Evolutionary conservation across 805 yeast genomes (phyloP).

Genomic region (Cyberlindnera subsufficiens): DNA sequence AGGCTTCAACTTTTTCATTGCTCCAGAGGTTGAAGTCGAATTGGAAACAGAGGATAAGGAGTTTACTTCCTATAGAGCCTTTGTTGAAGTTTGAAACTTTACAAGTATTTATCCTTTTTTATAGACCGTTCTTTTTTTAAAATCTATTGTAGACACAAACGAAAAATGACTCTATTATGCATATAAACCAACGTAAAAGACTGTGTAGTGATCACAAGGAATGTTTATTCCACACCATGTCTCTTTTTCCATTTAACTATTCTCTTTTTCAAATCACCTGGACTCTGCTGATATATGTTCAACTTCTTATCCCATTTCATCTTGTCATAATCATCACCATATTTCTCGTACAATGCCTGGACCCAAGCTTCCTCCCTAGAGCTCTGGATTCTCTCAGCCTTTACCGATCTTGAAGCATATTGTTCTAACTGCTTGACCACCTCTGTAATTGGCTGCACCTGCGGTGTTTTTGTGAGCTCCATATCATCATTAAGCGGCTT

Average conservation of each 20-base stretch:
- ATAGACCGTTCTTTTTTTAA: background rate
- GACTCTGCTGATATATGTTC: slow-evolving; percentile 75
- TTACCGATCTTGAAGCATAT: slow-evolving; percentile 36
- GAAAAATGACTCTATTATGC: no score
- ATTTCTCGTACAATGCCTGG: slow-evolving; percentile 53
- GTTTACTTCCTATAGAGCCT: slow-evolving; percentile 87
- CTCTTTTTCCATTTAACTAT: slow-evolving; percentile 62
- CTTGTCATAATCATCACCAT: slow-evolving; percentile 82
- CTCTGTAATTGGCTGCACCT: slow-evolving; percentile 34
- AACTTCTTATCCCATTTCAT: slow-evolving; percentile 92
- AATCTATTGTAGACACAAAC: background rate
- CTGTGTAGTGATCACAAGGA: background rate
- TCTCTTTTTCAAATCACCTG: slow-evolving; percentile 77
- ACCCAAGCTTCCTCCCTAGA: slow-evolving; percentile 77
- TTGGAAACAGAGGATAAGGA: slow-evolving; percentile 44
- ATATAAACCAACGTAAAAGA: background rate
- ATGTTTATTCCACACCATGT: slow-evolving; percentile 26
- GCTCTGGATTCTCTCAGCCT: slow-evolving; percentile 51
- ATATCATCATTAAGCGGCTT: slow-evolving; percentile 29
- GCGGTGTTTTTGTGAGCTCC: slow-evolving; percentile 27
- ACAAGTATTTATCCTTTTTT: slow-evolving; percentile 1
- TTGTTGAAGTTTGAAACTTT: slow-evolving; percentile 48
- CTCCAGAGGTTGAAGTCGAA: slow-evolving; percentile 66
- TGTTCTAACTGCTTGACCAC: slow-evolving; percentile 69
- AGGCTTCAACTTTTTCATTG: slow-evolving; percentile 82